phyloP scores from a whole-genome alignment of 2,329 filamentous ascomycete species.

The Cladophialophora chaetospira region DNA sequence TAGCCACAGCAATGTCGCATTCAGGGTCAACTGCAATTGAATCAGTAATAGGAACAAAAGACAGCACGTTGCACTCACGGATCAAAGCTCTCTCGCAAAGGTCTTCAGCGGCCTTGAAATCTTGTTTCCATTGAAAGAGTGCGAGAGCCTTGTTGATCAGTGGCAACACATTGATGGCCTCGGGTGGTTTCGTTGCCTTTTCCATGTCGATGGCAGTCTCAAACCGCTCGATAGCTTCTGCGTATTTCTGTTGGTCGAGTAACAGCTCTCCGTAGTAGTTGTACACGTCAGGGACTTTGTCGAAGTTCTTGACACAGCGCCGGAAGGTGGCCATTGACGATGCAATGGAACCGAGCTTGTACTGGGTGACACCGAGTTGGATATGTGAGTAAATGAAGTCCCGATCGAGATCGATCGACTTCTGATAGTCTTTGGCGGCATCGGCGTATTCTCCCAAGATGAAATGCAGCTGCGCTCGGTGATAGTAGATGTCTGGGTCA shows the following conservation, averaged over 20 bases:
- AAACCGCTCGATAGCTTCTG: slow-evolving; percentile 96
- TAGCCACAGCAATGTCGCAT: slow-evolving; percentile 97
- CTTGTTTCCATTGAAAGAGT: slow-evolving; percentile 97
- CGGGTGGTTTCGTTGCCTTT: slow-evolving; percentile 84
- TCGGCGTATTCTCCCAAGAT: slow-evolving; percentile 92
- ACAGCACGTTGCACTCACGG: slow-evolving; percentile 62
- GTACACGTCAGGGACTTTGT: slow-evolving; percentile 94
- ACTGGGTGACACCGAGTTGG: slow-evolving; percentile 97
- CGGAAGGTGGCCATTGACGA: slow-evolving; percentile 99
- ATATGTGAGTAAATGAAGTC: slow-evolving; percentile 99
- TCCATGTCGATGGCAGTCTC: slow-evolving; percentile 99
- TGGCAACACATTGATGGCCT: slow-evolving; percentile 91
- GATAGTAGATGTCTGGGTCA: slow-evolving; percentile 98
- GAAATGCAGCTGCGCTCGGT: slow-evolving; percentile 97
- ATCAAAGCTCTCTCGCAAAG: slow-evolving; percentile 96
- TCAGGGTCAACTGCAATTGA: slow-evolving; percentile 83
- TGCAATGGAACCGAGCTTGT: slow-evolving; percentile 98
- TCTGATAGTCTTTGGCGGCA: slow-evolving; percentile 97
- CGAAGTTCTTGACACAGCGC: slow-evolving; percentile 97
- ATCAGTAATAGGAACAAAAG: slow-evolving; percentile 19
- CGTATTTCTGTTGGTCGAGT: slow-evolving; percentile 92
- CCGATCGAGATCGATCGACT: slow-evolving; percentile 93
- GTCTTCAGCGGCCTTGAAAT: slow-evolving; percentile 91
- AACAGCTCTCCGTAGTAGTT: slow-evolving; percentile 99
- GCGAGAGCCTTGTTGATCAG: slow-evolving; percentile 98